Conservation (phyloP, 805 yeast species). For the Lipomyces oligophaga region DNA sequence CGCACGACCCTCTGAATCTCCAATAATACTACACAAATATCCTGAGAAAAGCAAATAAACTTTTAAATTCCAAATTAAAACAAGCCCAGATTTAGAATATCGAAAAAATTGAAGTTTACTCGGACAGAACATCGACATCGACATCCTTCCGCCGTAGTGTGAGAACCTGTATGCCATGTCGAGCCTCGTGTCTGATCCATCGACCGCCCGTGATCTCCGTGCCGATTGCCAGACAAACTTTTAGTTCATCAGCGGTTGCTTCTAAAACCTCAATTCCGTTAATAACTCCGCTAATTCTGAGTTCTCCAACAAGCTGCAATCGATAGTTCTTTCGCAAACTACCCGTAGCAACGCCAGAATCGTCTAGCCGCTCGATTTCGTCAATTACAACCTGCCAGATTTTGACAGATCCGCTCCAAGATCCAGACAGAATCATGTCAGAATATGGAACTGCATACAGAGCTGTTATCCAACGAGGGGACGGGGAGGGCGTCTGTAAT, state of each 20-base stretch:
- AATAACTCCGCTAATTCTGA: conserved; percentile 18
- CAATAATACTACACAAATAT: no score
- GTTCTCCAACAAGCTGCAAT: conserved; percentile 12
- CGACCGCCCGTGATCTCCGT: conserved; percentile 20
- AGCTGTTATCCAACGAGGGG: conserved; percentile 83
- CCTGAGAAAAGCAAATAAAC: no score
- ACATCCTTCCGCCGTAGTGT: conserved; percentile 6
- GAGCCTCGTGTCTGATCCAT: conserved; percentile 12
- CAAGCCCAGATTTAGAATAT: no score
- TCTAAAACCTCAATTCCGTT: conserved; percentile 23
- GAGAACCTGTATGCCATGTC: conserved; percentile 19
- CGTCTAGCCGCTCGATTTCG: conserved; percentile 10
- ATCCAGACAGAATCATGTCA: conserved; percentile 81
- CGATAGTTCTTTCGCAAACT: conserved; percentile 12
- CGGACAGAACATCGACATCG: not conserved
- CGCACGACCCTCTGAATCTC: no score
- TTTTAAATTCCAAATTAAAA: no score
- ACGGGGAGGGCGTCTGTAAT: conserved; percentile 49
- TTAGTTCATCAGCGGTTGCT: conserved; percentile 7
- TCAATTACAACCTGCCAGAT: conserved; percentile 52
- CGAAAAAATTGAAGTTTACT: no score
- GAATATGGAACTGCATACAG: conserved; percentile 79
- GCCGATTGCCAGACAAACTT: conserved; percentile 21
- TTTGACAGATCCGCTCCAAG: conserved; percentile 71
- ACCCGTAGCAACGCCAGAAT: conserved; percentile 7